Evolutionary conservation across 257 asterid genomes (phyloP), one percentile per base, ranked within the genome.

Genomic region (Solanum okadae): DNA sequence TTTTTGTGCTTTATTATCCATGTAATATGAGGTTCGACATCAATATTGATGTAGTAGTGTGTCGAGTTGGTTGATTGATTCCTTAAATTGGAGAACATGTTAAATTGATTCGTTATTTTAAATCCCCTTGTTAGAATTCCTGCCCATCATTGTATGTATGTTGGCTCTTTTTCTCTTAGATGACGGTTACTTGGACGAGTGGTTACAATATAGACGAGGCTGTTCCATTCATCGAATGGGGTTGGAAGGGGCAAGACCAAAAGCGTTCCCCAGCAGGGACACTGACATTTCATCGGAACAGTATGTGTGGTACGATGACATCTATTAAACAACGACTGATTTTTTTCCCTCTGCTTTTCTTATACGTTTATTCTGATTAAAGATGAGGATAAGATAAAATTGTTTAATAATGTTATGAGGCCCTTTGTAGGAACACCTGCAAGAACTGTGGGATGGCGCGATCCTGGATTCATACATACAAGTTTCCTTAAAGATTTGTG

Each of bases 141-240:
- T 38, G 83, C 6, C 13, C 0, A 6, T 38, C 34, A 76, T 18
- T 35, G 38, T 6, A 10, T 37, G 20, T 10, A 25, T 10, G 3
- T 40, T 77, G 35, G 61, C 31, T 27, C 52, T 52, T 40, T 78
- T 38, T 14, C 86, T 33, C 42, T 1, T 71, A 96, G 98, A 96
- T 96, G 98, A 96, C 98, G 2, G 93, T 96, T 20, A 94, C 98
- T 15, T 96, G 98, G 98, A 96, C 98, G 25, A 96, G 98, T 91
- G 98, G 98, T 44, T 95, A 96, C 88, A 92, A 92, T 87, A 89
- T 93, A 87, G 94, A 94, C 71, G 96, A 96, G 92, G 98, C 98
- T 38, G 65, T 92, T 83, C 98, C 98, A 86, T 92, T 96, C 56
- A 93, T 95, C 11, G 91, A 92, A 88, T 95, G 98, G 98, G 95